Percentiles rank a stretch among this genome's conserved stretches.
Evolutionary conservation across 768 basidiomycete genomes (phyloP).

Genomic region (Hirschioporus abietinus): DNA sequence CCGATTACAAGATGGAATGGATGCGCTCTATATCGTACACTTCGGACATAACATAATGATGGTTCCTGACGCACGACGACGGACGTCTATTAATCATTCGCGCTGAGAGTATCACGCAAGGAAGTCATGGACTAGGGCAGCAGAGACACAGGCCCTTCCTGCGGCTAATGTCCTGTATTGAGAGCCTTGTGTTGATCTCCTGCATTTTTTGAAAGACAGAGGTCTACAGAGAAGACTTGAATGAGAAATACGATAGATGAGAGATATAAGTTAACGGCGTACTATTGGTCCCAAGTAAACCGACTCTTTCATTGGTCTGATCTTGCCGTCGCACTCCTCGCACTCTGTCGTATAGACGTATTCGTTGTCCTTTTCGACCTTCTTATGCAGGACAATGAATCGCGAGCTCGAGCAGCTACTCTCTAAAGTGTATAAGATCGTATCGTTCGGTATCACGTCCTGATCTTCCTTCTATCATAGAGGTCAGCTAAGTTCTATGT

Average conservation of each 20-base stretch:
- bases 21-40: neutral
- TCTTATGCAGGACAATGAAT: neutral
- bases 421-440: neutral
- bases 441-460: neutral
- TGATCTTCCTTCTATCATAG: neutral
- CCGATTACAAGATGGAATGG: constrained; percentile 1
- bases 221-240: neutral
- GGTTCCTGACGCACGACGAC: neutral
- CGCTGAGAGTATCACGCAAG: neutral
- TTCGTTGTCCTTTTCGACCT: neutral
- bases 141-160: neutral
- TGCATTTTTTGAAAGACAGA: neutral
- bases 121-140: neutral
- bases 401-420: neutral
- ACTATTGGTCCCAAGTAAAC: neutral
- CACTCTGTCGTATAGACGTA: neutral
- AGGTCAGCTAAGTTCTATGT: neutral
- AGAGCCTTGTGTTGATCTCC: neutral
- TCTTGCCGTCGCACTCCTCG: neutral
- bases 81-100: neutral
- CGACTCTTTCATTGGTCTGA: neutral
- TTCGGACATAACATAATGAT: neutral
- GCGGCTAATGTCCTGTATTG: neutral
- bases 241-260: neutral
- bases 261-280: neutral